Base-by-base conservation (phyloP, 1,284 basidiomycete genomes). In the Xanthoconium separans region DNA sequence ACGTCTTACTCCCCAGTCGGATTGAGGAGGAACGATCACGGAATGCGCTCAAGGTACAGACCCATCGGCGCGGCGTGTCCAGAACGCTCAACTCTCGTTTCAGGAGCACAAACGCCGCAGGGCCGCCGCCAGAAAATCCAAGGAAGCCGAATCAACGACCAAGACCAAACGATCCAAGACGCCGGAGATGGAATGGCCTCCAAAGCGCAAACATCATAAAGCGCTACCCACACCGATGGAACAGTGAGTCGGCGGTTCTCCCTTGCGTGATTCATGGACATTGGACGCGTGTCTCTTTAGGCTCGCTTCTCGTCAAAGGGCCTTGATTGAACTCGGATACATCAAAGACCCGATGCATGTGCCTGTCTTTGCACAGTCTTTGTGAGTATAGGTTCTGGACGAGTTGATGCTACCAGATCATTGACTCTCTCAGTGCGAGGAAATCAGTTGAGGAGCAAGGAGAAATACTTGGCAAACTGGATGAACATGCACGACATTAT, bases 1-100 rank as follows among this genome's bases (percentile, higher is more conserved):
- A 83, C n/a, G 73, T 91, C 13, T 73, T 91, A 13, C 73, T 76
- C 5, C 79, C 83, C n/a, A 91, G 81, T 63, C 77, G 75, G 5
- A 82, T 91, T 34, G 87, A 89, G 61, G 81, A 82, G 49, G 79
- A 82, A 54, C 77, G 82, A 37, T 77, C 82, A 3, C 78, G 77
- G 54, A 77, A 74, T 27, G 77, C 78, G 4, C 65, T 85, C n/a
- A 72, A 79, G 70, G 84, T 84, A 57, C n/a, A 58, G 39, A 43
- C 36, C 24, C 39, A n/a, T 11, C 42, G 8, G 20, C 18, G 22
- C 10, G 16, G 37, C 42, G 42, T 31, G 8, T 53, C 42, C 18
- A 33, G 15, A 24, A 29, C 22, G 34, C 54, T 68, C 33, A 63
- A 18, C 13, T 53, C 13, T 53, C 13, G 5, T 51, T 54, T 33